A percentile compares a stretch with the other conserved stretches of the same genome.
Conservation (phyloP, 768 basidiomycete genomes). For the Mycena rebaudengoi region DNA sequence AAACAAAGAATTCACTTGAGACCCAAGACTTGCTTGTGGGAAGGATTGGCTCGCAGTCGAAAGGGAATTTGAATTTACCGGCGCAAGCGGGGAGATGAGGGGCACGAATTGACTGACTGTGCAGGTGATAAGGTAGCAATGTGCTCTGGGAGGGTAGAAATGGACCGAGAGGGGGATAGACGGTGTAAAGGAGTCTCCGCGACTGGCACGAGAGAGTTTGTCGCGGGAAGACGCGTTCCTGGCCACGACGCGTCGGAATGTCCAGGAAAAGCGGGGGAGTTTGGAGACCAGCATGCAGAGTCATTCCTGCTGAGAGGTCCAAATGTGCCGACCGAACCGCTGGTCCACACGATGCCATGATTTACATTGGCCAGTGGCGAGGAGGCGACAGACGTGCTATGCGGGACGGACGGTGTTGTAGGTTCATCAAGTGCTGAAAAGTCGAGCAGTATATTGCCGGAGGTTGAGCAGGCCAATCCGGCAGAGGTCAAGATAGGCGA, state of each 20-base stretch:
- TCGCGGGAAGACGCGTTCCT: no score
- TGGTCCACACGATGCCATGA: background rate
- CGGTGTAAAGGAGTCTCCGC: no score
- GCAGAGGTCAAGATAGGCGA: slow-evolving; percentile 56
- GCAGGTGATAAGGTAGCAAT: slow-evolving; percentile 15
- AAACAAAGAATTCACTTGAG: no score
- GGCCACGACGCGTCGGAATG: slow-evolving; percentile 4
- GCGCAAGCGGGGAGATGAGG: slow-evolving; percentile 13
- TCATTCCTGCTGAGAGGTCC: slow-evolving; percentile 31
- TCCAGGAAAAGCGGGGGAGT: slow-evolving; percentile 1
- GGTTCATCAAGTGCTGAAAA: slow-evolving; percentile 13
- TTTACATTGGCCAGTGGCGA: background rate
- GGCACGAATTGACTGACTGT: slow-evolving; percentile 1
- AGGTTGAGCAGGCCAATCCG: slow-evolving; percentile 38
- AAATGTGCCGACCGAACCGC: slow-evolving; percentile 37
- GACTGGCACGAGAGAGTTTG: no score
- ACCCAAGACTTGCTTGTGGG: slow-evolving; percentile 20
- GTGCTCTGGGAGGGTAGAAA: slow-evolving; percentile 12
- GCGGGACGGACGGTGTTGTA: background rate
- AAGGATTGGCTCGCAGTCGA: slow-evolving; percentile 13
- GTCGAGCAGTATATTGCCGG: slow-evolving; percentile 55
- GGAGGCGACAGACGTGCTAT: slow-evolving; percentile 8
- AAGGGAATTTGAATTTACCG: slow-evolving; percentile 23
- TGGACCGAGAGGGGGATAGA: slow-evolving; percentile 8
- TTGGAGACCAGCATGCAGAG: slow-evolving; percentile 6